Percentiles rank a stretch among this genome's conserved stretches.
Conservation (phyloP, 2,329 filamentous ascomycete species). For the Helotiales sp. region DNA sequence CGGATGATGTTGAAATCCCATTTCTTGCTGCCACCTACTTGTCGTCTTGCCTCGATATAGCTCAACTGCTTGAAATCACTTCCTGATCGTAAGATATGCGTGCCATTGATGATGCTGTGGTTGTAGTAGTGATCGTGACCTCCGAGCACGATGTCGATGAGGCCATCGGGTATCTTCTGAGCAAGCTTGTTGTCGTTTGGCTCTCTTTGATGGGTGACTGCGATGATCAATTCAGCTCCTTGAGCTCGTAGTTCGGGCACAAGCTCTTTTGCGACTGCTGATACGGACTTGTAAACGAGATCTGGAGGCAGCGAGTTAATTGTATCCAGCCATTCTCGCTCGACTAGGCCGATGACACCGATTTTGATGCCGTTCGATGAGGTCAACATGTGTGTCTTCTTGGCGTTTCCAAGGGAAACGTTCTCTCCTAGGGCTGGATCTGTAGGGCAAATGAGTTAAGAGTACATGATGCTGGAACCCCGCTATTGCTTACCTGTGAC, state of each 20-base stretch:
- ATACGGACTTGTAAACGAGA: slow-evolving; percentile 24
- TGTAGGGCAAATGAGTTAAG: no score
- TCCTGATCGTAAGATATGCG: slow-evolving; percentile 25
- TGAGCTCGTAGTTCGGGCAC: slow-evolving; percentile 25
- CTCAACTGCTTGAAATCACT: slow-evolving; percentile 28
- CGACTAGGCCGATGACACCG: slow-evolving; percentile 27
- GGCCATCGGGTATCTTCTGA: slow-evolving; percentile 23
- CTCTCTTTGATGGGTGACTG: slow-evolving; percentile 26
- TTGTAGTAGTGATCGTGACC: slow-evolving; percentile 27
- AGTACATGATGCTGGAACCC: no score
- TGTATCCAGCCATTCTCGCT: slow-evolving; percentile 28
- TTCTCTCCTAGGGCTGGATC: slow-evolving; percentile 25
- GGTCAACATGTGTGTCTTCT: slow-evolving; percentile 24
- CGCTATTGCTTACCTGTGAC: slow-evolving; percentile 9
- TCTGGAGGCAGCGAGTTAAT: slow-evolving; percentile 26
- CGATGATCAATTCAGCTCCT: slow-evolving; percentile 23
- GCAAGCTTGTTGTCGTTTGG: slow-evolving; percentile 28
- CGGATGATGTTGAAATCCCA: slow-evolving; percentile 25
- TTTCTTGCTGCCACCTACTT: slow-evolving; percentile 18
- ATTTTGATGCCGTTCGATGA: slow-evolving; percentile 28
- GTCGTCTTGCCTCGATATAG: slow-evolving; percentile 23
- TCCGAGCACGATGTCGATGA: slow-evolving; percentile 26
- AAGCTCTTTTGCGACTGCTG: slow-evolving; percentile 24
- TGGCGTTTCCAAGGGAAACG: slow-evolving; percentile 22
- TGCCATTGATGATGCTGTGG: slow-evolving; percentile 24